Conservation (phyloP, 202 grass and related monocot genomes). For the Miscanthus sacchariflorus region DNA sequence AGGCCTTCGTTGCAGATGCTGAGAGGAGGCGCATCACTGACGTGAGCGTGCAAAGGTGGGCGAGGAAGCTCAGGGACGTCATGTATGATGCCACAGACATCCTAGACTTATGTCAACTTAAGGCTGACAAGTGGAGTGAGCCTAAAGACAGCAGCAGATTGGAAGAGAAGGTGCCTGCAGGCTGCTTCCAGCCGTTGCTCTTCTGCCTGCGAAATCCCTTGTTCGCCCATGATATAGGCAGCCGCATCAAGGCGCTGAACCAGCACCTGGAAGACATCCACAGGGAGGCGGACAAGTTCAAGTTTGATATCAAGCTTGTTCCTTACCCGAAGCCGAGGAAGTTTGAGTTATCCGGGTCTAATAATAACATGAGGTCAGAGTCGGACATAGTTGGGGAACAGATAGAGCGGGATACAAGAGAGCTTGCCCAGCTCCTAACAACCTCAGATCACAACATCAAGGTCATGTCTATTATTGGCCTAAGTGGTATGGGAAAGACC, state of each 20-base stretch:
- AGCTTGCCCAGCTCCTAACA: not conserved
- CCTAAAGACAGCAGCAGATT: too few species aligned
- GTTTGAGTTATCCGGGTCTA: not conserved
- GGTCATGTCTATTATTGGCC: conserved; percentile 8
- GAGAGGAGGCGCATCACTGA: not conserved
- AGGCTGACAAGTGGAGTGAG: not conserved
- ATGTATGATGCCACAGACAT: not conserved
- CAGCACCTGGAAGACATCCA: not conserved
- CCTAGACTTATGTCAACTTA: too few species aligned
- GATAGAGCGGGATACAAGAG: not conserved
- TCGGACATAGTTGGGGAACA: conserved; percentile 15
- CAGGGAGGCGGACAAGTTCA: not conserved
- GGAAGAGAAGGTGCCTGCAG: not conserved
- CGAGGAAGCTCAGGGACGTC: not conserved
- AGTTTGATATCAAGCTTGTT: not conserved
- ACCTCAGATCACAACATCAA: too few species aligned
- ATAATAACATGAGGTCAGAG: not conserved
- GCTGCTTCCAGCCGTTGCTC: not conserved
- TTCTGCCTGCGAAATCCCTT: not conserved
- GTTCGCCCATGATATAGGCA: too few species aligned
- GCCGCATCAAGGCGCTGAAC: too few species aligned
- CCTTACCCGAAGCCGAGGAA: not conserved
- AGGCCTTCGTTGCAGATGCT: not conserved
- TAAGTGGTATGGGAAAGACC: too few species aligned
- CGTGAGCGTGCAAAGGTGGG: not conserved